phyloP scores from a whole-genome alignment of 352 stramenopile genomes.

The Phytophthora nicotianae region DNA sequence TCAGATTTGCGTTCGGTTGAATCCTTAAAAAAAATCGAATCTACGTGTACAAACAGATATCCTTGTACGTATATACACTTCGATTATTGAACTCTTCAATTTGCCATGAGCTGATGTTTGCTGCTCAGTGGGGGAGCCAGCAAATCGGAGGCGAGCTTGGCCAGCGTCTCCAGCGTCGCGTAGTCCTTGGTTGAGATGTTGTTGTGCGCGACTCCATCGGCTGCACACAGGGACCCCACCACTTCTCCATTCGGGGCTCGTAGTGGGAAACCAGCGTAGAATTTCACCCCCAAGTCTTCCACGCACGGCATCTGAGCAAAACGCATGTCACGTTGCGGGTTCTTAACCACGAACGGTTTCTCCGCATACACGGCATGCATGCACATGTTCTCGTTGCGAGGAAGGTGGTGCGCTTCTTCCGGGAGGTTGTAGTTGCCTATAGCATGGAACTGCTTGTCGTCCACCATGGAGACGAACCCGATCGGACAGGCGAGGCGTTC shows the following conservation, averaged over 20 bases:
- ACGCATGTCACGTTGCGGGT: slow-evolving; percentile 66
- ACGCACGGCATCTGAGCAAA: slow-evolving; percentile 59
- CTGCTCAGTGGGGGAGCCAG: slow-evolving; percentile 21
- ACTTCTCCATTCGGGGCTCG: slow-evolving; percentile 51
- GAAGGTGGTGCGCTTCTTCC: slow-evolving; percentile 30
- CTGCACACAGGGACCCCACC: slow-evolving; percentile 50
- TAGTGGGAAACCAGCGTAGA: slow-evolving; percentile 69
- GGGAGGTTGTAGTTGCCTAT: slow-evolving; percentile 54
- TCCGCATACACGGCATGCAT: slow-evolving; percentile 64
- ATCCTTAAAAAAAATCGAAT: no score
- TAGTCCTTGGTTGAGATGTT: slow-evolving; percentile 72
- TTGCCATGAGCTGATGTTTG: slow-evolving; percentile 1
- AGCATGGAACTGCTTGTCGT: slow-evolving; percentile 53
- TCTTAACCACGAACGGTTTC: slow-evolving; percentile 66
- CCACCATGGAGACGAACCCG: slow-evolving; percentile 65
- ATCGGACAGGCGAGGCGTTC: slow-evolving; percentile 59
- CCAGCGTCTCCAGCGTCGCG: slow-evolving; percentile 66
- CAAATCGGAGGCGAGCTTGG: slow-evolving; percentile 55
- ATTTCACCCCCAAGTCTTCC: slow-evolving; percentile 55
- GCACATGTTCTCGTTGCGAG: slow-evolving; percentile 63
- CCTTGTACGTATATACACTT: no score
- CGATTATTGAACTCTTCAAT: no score
- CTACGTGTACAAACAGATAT: no score
- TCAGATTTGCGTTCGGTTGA: no score
- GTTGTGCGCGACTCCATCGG: slow-evolving; percentile 46